Evolutionary conservation across 495 filamentous ascomycete species (phyloP).

Genomic region (Astrothelium subdiscretum): DNA sequence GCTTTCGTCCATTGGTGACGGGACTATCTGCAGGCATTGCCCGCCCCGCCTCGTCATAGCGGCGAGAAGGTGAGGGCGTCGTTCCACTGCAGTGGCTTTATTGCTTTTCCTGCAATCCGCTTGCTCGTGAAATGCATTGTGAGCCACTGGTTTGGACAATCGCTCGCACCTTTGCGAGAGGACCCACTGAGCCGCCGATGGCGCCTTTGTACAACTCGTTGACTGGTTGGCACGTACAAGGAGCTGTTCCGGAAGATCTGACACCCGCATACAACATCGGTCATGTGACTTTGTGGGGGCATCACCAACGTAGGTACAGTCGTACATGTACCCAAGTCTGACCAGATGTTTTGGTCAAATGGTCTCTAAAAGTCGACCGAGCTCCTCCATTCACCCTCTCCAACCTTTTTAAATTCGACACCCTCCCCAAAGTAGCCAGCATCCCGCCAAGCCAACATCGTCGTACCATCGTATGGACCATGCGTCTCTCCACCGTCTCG

Average conservation of each 20-base stretch:
- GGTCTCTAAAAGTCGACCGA: conserved; percentile 41
- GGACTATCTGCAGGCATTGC: not conserved
- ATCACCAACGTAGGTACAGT: not conserved
- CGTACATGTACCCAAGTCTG: no score
- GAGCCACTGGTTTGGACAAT: not conserved
- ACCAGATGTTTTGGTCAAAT: no score
- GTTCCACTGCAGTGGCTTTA: not conserved
- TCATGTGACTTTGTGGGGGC: not conserved
- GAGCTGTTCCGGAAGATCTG: not conserved
- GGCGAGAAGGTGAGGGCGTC: not conserved
- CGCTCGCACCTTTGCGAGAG: not conserved
- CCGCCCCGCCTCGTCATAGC: no score
- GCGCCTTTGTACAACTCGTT: not conserved
- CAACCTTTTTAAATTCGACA: conserved; percentile 67
- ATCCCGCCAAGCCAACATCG: conserved; percentile 79
- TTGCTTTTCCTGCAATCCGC: not conserved
- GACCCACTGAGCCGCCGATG: not conserved
- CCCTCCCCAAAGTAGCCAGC: conserved; percentile 92
- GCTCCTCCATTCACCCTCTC: conserved; percentile 50
- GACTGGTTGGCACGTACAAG: not conserved
- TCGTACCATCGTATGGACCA: conserved; percentile 72
- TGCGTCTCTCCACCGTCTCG: conserved; percentile 69
- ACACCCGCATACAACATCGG: not conserved
- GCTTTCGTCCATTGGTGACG: no score
- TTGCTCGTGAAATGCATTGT: not conserved